Evolutionary conservation across 140 eudicot genomes (phyloP).

Genomic region (Senecio squalidus): DNA sequence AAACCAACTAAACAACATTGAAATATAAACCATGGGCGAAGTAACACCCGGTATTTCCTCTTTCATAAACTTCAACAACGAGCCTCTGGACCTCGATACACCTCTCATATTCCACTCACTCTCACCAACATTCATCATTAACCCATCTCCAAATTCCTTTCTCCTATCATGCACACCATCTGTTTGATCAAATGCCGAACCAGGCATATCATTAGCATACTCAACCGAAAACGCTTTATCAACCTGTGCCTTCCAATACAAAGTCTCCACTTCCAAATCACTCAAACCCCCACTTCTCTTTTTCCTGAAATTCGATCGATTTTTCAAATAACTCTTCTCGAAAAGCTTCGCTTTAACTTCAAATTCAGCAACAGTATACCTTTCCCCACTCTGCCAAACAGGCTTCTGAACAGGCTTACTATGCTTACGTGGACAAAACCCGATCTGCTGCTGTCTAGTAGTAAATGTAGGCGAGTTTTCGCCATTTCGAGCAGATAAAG

Average conservation of each 20-base stretch:
- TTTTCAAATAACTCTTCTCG: slow-evolving; percentile 53
- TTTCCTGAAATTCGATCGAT: slow-evolving; percentile 18
- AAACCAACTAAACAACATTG: slow-evolving; percentile 98
- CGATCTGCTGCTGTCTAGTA: slow-evolving; percentile 80
- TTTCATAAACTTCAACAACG: slow-evolving; percentile 77
- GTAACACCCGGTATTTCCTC: slow-evolving; percentile 98
- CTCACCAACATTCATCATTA: slow-evolving; percentile 63
- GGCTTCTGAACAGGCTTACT: slow-evolving; percentile 40
- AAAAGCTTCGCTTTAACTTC: slow-evolving; percentile 66
- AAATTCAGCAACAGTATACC: slow-evolving; percentile 35
- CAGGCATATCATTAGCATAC: slow-evolving; percentile 95
- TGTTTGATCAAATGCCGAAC: slow-evolving; percentile 61
- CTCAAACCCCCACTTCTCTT: slow-evolving; percentile 26
- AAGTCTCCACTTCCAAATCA: slow-evolving; percentile 56
- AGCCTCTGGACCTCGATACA: slow-evolving; percentile 72
- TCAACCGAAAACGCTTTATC: slow-evolving; percentile 84
- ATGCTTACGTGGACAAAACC: slow-evolving; percentile 39
- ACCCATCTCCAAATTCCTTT: slow-evolving; percentile 26
- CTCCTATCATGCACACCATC: slow-evolving; percentile 7
- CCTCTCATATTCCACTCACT: slow-evolving; percentile 98
- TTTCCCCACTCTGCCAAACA: slow-evolving; percentile 92
- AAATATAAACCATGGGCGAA: slow-evolving; percentile 90
- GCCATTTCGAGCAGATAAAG: slow-evolving; percentile 47
- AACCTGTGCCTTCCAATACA: slow-evolving; percentile 78
- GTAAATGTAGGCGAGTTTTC: slow-evolving; percentile 67